Evolutionary conservation across 2,329 filamentous ascomycete genomes (phyloP), one percentile per base, ranked within the genome.

Genomic region (Metarhizium album): DNA sequence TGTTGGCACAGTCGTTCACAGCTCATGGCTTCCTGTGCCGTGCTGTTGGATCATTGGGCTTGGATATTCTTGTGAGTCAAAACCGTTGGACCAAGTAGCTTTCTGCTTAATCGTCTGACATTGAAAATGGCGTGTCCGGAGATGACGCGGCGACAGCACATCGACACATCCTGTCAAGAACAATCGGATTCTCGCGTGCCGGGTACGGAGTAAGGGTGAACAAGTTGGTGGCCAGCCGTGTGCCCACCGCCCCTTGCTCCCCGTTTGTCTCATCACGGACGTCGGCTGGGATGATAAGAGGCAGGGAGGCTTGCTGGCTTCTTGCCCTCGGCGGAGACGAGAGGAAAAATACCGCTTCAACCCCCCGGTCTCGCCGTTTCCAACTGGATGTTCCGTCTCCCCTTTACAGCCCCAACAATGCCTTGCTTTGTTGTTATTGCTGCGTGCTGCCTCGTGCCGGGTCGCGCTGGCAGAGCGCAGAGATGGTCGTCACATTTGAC

Each of bases 361-460:
- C 40, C 40, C 40, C 40, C 20, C n/a, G n/a, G 40, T 24, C 40
- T 24, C 40, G 22, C 22, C 16, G 40, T 24, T 43, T 24, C 20
- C 16, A 22, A 43, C 40, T 43, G 40, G 40, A 43, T 5, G 22
- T 4, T 43, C 13, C 6, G 33, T 35, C 37, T 42, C 45, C 35
- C 31, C 42, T 14, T 23, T 38, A 20, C 43, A 46, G 18, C 22
- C 48, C 35, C 50, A 29, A 40, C 14, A 52, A 63, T 70, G 70
- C 69, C 70, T 54, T 64, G 68, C 64, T 72, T 69, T 59, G 70
- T 66, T 72, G 70, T 68, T 62, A n/a, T n/a, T n/a, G n/a, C 62
- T 70, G 68, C 72, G 67, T 53, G 67, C 66, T 65, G 20, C 65
- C 63, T 70, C 64, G 60, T 24, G 65, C 59, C 67, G 33, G 33